Percentiles rank a stretch among this genome's conserved stretches.
Conservation (phyloP, 2,329 filamentous ascomycete species). For the Monosporascus cannonballus region DNA sequence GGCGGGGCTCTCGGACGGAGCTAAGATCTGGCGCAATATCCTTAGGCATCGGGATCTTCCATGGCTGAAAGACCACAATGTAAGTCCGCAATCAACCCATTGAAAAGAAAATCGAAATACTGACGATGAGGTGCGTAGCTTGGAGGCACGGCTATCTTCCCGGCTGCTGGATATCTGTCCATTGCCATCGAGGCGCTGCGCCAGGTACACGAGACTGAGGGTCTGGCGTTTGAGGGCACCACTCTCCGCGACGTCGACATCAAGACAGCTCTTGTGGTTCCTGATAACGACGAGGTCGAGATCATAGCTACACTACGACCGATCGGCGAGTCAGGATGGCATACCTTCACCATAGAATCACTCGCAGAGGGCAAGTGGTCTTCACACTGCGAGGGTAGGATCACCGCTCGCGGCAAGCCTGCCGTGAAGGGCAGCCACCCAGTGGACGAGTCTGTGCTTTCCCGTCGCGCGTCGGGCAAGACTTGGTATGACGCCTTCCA, state of each 20-base stretch:
- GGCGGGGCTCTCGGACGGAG: constrained; percentile 2
- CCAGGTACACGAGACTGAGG: constrained; percentile 13
- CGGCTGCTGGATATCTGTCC: constrained; percentile 29
- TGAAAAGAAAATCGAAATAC: no score
- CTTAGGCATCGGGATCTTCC: constrained; percentile 26
- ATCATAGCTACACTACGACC: constrained; percentile 2
- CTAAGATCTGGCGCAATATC: constrained; percentile 27
- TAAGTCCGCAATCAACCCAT: neutral
- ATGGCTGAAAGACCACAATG: constrained; percentile 32
- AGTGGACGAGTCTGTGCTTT: constrained; percentile 5
- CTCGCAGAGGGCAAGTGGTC: constrained; percentile 10
- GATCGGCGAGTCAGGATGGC: neutral
- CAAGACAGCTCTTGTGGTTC: constrained; percentile 16
- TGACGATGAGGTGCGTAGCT: constrained; percentile 6
- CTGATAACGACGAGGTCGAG: constrained; percentile 16
- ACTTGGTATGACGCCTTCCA: constrained; percentile 13
- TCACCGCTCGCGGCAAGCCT: constrained; percentile 2
- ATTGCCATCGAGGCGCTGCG: constrained; percentile 31
- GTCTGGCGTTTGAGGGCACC: constrained; percentile 1
- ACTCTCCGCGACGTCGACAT: constrained; percentile 16
- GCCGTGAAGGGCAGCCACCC: neutral
- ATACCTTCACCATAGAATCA: constrained; percentile 13
- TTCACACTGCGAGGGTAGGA: constrained; percentile 9
- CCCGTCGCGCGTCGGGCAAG: constrained; percentile 8
- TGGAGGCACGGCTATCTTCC: constrained; percentile 26